phyloP scores from a whole-genome alignment of 2,329 filamentous ascomycete species.

The Grosmannia clavigera region DNA sequence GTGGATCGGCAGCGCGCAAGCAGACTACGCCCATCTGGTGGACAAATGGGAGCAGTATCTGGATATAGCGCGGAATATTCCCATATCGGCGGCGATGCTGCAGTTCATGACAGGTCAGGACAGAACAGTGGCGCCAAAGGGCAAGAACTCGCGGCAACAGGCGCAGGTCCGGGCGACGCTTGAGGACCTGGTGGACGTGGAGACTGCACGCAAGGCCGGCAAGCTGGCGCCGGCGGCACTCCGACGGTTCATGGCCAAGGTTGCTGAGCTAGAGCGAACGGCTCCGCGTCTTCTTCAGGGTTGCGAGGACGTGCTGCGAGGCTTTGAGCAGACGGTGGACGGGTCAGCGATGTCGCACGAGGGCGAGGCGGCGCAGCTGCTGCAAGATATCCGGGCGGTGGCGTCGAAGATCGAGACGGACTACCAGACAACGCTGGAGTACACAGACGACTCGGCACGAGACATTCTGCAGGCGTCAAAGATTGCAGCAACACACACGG shows the following conservation, averaged over 20 bases:
- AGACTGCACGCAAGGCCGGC: conserved; percentile 61
- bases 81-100: conserved; percentile 54
- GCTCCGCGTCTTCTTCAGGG: conserved; percentile 48
- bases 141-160: conserved; percentile 23
- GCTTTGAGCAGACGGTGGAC: conserved; percentile 46
- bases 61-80: conserved; percentile 48
- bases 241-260: conserved; percentile 45
- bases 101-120: conserved; percentile 47
- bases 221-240: conserved; percentile 47
- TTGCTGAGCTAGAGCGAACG: conserved; percentile 47
- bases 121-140: conserved; percentile 17
- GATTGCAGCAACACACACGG: conserved; percentile 50
- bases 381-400: conserved; percentile 77
- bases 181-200: conserved; percentile 63
- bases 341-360: conserved; percentile 44
- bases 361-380: conserved; percentile 53
- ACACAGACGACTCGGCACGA: conserved; percentile 50
- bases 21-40: conserved; percentile 53
- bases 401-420: conserved; percentile 80
- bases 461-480: conserved; percentile 51
- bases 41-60: conserved; percentile 58
- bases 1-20: conserved; percentile 56
- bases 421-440: conserved; percentile 62
- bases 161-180: conserved; percentile 35
- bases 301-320: conserved; percentile 48